phyloP scores from a whole-genome alignment of 2,329 filamentous ascomycete species.

The Claviceps fusiformis region DNA sequence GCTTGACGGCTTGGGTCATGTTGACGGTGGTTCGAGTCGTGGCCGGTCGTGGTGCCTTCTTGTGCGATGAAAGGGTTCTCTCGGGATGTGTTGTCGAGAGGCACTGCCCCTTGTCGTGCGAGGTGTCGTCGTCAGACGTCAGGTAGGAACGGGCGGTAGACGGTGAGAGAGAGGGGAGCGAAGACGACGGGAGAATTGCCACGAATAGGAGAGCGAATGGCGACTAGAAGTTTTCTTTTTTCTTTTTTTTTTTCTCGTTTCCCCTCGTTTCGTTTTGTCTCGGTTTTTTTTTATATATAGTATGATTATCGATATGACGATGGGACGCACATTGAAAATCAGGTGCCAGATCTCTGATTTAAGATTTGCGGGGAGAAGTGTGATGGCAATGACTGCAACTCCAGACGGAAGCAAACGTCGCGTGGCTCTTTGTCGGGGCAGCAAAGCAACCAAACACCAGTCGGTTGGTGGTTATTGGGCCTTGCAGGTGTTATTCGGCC shows the following conservation, averaged over 20 bases:
- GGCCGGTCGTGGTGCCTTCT: background rate
- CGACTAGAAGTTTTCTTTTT: background rate
- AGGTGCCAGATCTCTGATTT: conserved; percentile 5
- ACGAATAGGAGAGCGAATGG: background rate
- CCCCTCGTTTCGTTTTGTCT: too few species aligned
- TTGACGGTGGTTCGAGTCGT: conserved; percentile 7
- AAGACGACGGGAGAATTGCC: background rate
- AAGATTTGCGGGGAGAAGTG: conserved; percentile 16
- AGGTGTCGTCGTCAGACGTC: background rate
- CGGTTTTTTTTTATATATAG: too few species aligned
- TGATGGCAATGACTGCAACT: conserved; percentile 2
- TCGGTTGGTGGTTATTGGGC: conserved; percentile 11
- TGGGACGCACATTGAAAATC: conserved; percentile 3
- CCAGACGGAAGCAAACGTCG: conserved; percentile 4
- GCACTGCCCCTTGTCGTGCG: background rate
- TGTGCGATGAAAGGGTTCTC: too few species aligned
- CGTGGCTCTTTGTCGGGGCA: conserved; percentile 5
- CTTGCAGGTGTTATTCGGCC: conserved; percentile 24
- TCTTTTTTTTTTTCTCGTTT: too few species aligned
- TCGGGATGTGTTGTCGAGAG: background rate
- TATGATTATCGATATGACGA: conserved; percentile 2
- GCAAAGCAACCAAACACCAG: conserved; percentile 8
- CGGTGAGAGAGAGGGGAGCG: background rate
- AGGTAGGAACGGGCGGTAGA: background rate
- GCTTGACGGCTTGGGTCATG: conserved; percentile 41